Conservation (phyloP, 805 yeast genomes). For the Schwanniomyces pseudopolymorphus region DNA sequence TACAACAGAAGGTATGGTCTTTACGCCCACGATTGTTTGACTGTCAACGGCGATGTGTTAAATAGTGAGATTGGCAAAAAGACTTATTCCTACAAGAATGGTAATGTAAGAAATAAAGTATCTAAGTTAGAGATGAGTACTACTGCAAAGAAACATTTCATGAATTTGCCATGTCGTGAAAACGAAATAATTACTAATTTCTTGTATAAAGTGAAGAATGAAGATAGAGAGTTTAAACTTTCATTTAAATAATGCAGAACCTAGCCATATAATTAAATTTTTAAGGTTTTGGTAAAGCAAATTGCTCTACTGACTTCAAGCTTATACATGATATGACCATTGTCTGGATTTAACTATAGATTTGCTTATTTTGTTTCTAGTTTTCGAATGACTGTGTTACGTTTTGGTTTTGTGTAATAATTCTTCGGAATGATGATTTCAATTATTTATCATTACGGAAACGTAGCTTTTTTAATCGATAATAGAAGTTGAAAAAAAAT, state of each 20-base stretch:
- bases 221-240: conserved; percentile 46
- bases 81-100: conserved; percentile 39
- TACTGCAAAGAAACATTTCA: conserved; percentile 68
- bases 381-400: no score
- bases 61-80: conserved; percentile 73
- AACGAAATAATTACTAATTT: conserved; percentile 86
- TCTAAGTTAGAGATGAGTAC: conserved; percentile 60
- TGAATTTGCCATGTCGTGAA: conserved; percentile 61
- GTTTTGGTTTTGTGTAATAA: neutral
- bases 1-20: conserved; percentile 65
- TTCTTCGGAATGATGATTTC: neutral
- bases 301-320: no score
- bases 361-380: no score
- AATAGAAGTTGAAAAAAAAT: neutral
- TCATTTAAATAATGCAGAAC: conserved; percentile 27
- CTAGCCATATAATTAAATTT: neutral
- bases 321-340: no score
- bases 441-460: neutral
- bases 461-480: neutral
- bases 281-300: no score
- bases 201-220: conserved; percentile 79
- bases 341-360: neutral
- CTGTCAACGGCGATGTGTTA: conserved; percentile 68
- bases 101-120: conserved; percentile 39
- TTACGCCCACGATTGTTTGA: conserved; percentile 56